A percentile compares a stretch with the other conserved stretches of the same genome.
Conservation (phyloP, 192 early-diverging fungal species). For the Entomortierella parvispora region DNA sequence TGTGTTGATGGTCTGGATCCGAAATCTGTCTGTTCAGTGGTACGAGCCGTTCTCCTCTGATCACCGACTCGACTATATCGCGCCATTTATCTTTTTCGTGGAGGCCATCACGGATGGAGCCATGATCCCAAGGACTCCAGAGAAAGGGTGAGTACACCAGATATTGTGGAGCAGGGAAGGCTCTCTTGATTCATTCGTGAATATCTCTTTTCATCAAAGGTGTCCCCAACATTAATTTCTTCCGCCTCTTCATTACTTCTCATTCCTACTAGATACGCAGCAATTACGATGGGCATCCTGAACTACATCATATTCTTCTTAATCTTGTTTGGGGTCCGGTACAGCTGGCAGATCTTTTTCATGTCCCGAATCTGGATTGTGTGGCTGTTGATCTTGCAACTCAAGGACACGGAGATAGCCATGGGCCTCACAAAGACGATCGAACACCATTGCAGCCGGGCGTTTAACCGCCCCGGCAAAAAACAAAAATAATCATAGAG, state of each 20-base stretch:
- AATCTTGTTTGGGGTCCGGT: slow-evolving; percentile 68
- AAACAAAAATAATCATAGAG: slow-evolving; percentile 26
- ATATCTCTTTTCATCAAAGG: slow-evolving; percentile 55
- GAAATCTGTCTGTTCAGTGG: slow-evolving; percentile 84
- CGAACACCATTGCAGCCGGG: neutral
- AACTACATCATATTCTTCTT: slow-evolving; percentile 58
- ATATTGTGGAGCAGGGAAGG: no score
- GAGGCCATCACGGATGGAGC: slow-evolving; percentile 60
- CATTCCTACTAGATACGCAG: slow-evolving; percentile 50
- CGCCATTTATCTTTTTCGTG: slow-evolving; percentile 68
- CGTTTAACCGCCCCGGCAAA: slow-evolving; percentile 20
- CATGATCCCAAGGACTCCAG: slow-evolving; percentile 67
- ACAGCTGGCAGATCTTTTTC: slow-evolving; percentile 70
- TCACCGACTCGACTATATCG: slow-evolving; percentile 69
- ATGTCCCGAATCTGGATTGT: slow-evolving; percentile 61
- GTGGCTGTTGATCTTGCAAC: slow-evolving; percentile 49
- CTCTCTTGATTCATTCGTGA: no score
- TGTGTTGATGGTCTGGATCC: slow-evolving; percentile 82
- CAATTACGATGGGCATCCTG: slow-evolving; percentile 48
- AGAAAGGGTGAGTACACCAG: slow-evolving; percentile 44
- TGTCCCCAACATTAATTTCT: no score
- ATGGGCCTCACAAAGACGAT: slow-evolving; percentile 9
- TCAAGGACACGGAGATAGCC: slow-evolving; percentile 30
- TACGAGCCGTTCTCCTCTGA: slow-evolving; percentile 84
- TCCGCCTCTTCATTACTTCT: slow-evolving; percentile 36